Evolutionary conservation across 371 early-diverging fungal species (phyloP), one percentile per base, ranked within the genome.

Genomic region (Batrachochytrium dendrobatidis): DNA sequence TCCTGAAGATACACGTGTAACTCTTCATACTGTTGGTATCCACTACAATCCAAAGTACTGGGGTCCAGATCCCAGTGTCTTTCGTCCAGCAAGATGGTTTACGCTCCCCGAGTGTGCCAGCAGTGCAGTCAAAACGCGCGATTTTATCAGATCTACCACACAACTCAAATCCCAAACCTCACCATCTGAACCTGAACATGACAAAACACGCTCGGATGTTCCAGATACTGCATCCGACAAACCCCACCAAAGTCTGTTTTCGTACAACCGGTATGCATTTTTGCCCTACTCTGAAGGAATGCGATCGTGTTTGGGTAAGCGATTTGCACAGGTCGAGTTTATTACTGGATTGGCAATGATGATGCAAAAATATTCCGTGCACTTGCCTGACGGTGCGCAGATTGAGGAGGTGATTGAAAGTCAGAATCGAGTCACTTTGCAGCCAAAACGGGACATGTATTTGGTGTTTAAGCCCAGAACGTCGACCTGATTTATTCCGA

Each of bases 271-370:
- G 3, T 10, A 59, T 44, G 59, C 62, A 30, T 60, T 56, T 22
- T 26, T 58, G 7, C 69, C 69, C 3, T 71, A 68, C 44, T 51
- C 53, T 22, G 62, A 62, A 20, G 72, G 72, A 7, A 45, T 56
- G 10, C 35, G 72, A 2, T 55, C 55, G 18, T 71, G 72, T 59
- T 18, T 71, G 28, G 72, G 72, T 15, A 68, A 68, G 57, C 35
- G 53, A 60, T 71, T 71, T 58, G 60, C 72, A 1, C 64, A 71
- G 52, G 60, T 71, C 25, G 69, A 68, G 60, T 63, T 68, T 34
- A 45, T 71, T 8, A 26, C 45, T 6, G 50, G 58, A 10, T 35
- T 71, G 44, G 52, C 61, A 1, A 32, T 60, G 62, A 50, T 71
- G 28, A 53, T 50, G 25, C 55, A 57, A 45, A 59, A 48, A 31